These are phyloP conservation scores for Pichia sp. DNA, from an alignment of 1,139 yeast species.

Conservation along the genomic window DNA sequence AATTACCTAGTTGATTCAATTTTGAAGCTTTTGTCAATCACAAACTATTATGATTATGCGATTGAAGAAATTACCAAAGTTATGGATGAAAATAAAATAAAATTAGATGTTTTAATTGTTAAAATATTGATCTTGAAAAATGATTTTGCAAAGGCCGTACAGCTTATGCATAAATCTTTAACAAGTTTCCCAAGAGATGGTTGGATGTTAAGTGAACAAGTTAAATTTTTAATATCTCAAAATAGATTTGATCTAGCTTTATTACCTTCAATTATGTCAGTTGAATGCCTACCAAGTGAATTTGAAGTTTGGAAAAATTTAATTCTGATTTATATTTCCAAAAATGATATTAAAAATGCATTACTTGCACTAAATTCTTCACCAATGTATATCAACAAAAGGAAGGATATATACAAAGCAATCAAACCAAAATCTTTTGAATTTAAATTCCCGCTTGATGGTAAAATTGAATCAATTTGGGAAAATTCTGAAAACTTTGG, in stretches of 20 bases:
- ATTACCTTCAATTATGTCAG: conserved; percentile 66
- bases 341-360: conserved; percentile 69
- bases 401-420: conserved; percentile 50
- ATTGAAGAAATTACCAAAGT: conserved; percentile 43
- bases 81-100: conserved; percentile 18
- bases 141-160: conserved; percentile 74
- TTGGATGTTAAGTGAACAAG: conserved; percentile 52
- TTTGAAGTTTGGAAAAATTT: conserved; percentile 77
- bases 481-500: conserved; percentile 33
- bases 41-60: conserved; percentile 59
- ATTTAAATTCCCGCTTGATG: conserved; percentile 77
- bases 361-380: conserved; percentile 80
- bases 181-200: conserved; percentile 56
- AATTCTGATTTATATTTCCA: conserved; percentile 63
- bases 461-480: conserved; percentile 49
- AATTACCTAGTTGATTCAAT: conserved; percentile 78
- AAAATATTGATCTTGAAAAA: conserved; percentile 51
- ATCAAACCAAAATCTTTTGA: conserved; percentile 64
- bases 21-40: conserved; percentile 53
- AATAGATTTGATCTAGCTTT: conserved; percentile 66
- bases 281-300: conserved; percentile 77
- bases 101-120: conserved; percentile 51
- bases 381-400: conserved; percentile 78
- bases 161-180: conserved; percentile 56
- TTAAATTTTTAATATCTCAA: conserved; percentile 63